A percentile compares a stretch with the other conserved stretches of the same genome.
These are phyloP conservation scores for Agrocybe chaxingu DNA, from an alignment of 768 basidiomycete species.

Conservation along the genomic window DNA sequence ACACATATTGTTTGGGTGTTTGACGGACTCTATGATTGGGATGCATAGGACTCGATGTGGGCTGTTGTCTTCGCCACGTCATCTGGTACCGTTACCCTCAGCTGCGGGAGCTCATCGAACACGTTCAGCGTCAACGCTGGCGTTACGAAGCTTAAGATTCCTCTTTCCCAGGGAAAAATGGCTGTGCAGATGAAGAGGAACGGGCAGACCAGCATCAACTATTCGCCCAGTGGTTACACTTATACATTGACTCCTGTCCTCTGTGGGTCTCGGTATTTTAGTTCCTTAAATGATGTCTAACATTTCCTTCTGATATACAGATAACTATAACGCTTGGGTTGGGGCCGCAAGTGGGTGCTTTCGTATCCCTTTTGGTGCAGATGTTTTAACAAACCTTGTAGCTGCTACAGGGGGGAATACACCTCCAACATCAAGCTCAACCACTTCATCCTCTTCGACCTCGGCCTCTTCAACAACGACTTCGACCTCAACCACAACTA, in stretches of 20 bases:
- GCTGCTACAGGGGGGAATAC: too few species aligned
- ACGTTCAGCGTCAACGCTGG: conserved; percentile 46
- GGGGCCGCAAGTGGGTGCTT: conserved; percentile 39
- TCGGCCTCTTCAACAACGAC: conserved; percentile 8
- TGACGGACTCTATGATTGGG: neutral
- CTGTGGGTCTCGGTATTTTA: conserved; percentile 25
- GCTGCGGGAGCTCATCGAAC: conserved; percentile 34
- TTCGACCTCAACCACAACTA: neutral
- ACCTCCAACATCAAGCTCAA: conserved; percentile 8
- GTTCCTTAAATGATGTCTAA: neutral
- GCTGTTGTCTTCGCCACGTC: conserved; percentile 58
- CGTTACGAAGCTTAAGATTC: conserved; percentile 59
- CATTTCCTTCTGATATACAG: conserved; percentile 23
- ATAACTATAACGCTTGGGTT: conserved; percentile 66
- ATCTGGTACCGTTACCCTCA: conserved; percentile 50
- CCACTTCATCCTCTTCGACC: neutral
- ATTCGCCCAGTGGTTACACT: conserved; percentile 43
- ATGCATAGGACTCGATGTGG: conserved; percentile 56
- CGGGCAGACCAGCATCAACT: conserved; percentile 47
- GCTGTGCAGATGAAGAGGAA: conserved; percentile 51
- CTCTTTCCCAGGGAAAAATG: conserved; percentile 51
- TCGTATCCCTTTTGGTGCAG: neutral
- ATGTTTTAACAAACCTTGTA: too few species aligned
- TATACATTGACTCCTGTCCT: conserved; percentile 30
- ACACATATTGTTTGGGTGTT: conserved; percentile 1